Evolutionary conservation across 208 protist genomes (phyloP).

Genomic region (Balamuthia mandrillaris): DNA sequence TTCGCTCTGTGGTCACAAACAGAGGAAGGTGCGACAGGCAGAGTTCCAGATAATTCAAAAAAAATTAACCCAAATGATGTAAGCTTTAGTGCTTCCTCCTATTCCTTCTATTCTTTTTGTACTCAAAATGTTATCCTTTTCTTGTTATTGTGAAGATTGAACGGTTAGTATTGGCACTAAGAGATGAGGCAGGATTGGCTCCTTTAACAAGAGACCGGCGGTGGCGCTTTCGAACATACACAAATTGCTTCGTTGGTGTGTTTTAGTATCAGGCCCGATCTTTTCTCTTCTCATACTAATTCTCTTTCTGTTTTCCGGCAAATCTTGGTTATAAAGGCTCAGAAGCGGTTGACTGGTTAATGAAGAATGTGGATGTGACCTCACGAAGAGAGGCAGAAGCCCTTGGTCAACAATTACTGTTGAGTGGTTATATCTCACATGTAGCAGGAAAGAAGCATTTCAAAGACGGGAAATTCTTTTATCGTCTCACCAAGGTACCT

Average conservation of each 20-base stretch:
- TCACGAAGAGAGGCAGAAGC: neutral
- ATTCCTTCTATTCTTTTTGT: too few relatives aligned
- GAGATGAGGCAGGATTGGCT: neutral
- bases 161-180: neutral
- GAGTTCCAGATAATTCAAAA: neutral
- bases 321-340: neutral
- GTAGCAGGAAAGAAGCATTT: neutral
- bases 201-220: neutral
- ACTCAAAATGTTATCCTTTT: neutral
- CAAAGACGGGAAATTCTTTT: constrained; percentile 16
- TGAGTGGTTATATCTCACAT: neutral
- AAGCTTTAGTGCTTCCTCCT: too few relatives aligned
- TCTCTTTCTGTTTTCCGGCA: neutral
- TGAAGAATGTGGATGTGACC: neutral
- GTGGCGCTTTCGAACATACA: constrained; percentile 28
- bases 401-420: neutral
- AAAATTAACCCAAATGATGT: constrained; percentile 17
- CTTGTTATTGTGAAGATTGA: neutral
- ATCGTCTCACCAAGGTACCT: neutral
- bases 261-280: neutral
- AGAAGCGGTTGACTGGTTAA: neutral
- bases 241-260: constrained; percentile 28
- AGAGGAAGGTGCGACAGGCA: neutral
- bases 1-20: neutral
- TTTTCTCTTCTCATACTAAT: neutral